Evolutionary conservation across 257 asterid species (phyloP).

Genomic region (Capsicum chinense): DNA sequence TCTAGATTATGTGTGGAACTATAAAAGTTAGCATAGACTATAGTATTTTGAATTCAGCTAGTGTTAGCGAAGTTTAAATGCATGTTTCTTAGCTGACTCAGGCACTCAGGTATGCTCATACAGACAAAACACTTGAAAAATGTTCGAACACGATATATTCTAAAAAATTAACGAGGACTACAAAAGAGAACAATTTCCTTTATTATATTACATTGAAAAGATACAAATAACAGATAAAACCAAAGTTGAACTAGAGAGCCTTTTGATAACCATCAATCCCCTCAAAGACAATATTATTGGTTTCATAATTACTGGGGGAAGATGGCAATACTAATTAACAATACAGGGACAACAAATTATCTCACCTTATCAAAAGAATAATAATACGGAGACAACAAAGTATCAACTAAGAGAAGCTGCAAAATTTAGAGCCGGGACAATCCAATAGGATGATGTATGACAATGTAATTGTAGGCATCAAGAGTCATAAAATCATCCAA

Average conservation of each 20-base stretch:
- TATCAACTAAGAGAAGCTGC: background rate
- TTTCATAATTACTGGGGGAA: constrained; percentile 12
- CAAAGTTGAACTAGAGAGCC: background rate
- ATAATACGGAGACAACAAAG: background rate
- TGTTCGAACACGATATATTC: background rate
- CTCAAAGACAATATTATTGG: background rate
- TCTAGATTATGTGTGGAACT: background rate
- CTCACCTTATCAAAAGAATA: too few relatives aligned
- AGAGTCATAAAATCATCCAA: constrained; percentile 90
- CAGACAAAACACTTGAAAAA: constrained; percentile 7
- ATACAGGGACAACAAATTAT: background rate
- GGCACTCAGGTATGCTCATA: background rate
- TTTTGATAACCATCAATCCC: background rate
- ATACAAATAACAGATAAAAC: background rate
- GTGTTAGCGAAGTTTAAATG: background rate
- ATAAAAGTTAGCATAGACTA: background rate
- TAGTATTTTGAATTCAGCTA: background rate
- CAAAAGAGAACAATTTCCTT: background rate
- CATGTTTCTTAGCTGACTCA: background rate
- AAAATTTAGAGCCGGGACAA: constrained; percentile 56
- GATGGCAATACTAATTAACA: background rate
- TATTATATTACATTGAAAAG: constrained; percentile 1
- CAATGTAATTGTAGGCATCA: constrained; percentile 79
- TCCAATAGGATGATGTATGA: constrained; percentile 63
- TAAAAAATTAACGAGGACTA: background rate